Base-by-base conservation (phyloP, 148 eudicot genomes). In the Fallopia convolvulus region DNA sequence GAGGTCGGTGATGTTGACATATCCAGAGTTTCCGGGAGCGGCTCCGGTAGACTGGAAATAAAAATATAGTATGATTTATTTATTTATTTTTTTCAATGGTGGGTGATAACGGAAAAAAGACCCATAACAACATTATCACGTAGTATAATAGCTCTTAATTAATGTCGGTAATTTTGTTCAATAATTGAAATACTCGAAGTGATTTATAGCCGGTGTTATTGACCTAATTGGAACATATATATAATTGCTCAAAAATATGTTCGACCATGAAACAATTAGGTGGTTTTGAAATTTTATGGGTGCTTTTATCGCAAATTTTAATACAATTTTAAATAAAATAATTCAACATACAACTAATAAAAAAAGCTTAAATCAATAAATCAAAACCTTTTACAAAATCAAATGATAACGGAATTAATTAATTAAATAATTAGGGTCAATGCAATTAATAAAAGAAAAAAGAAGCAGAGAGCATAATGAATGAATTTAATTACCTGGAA, bases 1-100 rank as follows among this genome's bases (percentile, higher is more conserved):
- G 4, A 85, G 72, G 56, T 92, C 93, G 23, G 92, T 90, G 21
- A 92, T 90, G 80, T 92, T 89, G 13, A 92, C 94, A 65, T 87
- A 92, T 0, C 97, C 97, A 11, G 97, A 78, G 72, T 83, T 87
- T 0, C 97, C 97, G 4, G 81, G 72, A 0, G 94, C 97, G 1
- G 88, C 83, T 10, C 97, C 97, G 36, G 97, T 87, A 65, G 94
- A 89, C 84, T 73, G 75, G 10, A 42, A 21, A 17, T 50, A 3
- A 6, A 3, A 36, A 36, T 36, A 36, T 36, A 26, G 0, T 36
- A 36, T 36, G 3, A 36, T 33, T 33, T 33, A 33, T 33, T 33
- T 33, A 2, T 2, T 33, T 33, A n/a, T 36, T 36, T 18, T 55
- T 55, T 55, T n/a, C 10, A 55, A 20, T 55, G 20, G 23, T 55